Base-by-base conservation (phyloP, 2,329 filamentous ascomycete species). In the Pseudogymnoascus sp. region DNA sequence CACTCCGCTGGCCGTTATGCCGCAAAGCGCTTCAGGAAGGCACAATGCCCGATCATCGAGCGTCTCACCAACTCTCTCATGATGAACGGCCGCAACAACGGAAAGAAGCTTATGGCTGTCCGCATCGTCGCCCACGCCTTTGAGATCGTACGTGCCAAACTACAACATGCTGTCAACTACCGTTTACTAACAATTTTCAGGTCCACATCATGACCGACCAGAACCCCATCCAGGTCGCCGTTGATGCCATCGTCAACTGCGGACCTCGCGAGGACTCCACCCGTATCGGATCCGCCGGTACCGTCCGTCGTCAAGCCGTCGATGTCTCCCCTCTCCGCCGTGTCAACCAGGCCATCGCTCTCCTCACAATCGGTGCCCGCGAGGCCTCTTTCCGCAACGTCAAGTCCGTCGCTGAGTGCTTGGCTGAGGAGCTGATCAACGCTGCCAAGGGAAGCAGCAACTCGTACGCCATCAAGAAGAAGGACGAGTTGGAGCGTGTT, bases 41-140 rank as follows among this genome's bases (percentile, higher is more conserved):
- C 95, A 79, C 95, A 97, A 87, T 99, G 94, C 91, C 94, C 94
- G 76, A 97, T 99, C 88, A 97, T 99, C 78, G 94, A 99, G 90
- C 93, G 94, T 80, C 89, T 99, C 75, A 99, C 94, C 86, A 99
- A 99, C 90, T 97, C 94, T 66, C 89, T 99, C 79, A 99, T 99
- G 95, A 97, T 97, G 93, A 96, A 99, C 89, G 94, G 94, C 82
- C 94, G 94, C 83, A 99, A 99, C 91, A 99, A 97, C 90, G 94
- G 94, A 82, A 99, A 99, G 90, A 99, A 99, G 91, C 88, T 97
- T 78, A 97, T 96, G 92, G 95, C 94, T 78, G 93, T 97, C 80
- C 92, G 94, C 82, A 99, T 99, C 74, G 92, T 99, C 75, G 92
- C 92, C 73, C 94, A 99, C 86, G 82, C 93, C 75, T 99, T 99